phyloP scores from a whole-genome alignment of 2,329 filamentous ascomycete species.

The Ophiostoma quercus region DNA sequence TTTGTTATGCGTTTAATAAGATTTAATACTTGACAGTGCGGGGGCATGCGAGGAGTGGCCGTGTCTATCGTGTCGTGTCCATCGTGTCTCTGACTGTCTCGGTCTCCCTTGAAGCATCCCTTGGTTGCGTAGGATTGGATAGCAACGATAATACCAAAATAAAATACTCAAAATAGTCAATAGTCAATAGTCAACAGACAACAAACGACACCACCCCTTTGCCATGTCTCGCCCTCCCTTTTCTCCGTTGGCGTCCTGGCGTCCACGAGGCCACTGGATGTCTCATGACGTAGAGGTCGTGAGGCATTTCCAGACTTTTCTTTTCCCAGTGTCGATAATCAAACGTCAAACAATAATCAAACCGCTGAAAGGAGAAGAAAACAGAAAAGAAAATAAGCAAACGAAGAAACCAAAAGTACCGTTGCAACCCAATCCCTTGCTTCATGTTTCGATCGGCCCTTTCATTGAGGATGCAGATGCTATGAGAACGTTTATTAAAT shows the following conservation, averaged over 20 bases:
- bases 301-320: neutral
- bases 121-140: neutral
- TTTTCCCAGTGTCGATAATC: neutral
- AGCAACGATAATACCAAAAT: neutral
- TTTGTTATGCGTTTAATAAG: neutral
- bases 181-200: neutral
- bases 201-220: neutral
- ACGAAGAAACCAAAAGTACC: neutral
- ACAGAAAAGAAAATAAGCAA: neutral
- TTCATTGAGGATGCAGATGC: neutral
- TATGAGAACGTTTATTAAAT: neutral
- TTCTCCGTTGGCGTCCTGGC: neutral
- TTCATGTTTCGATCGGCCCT: neutral
- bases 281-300: slow-evolving; percentile 8
- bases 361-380: neutral
- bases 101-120: slow-evolving; percentile 4
- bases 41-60: neutral
- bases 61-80: slow-evolving; percentile 3
- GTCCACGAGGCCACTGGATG: slow-evolving; percentile 8
- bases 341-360: neutral
- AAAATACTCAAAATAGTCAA: neutral
- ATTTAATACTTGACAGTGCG: neutral
- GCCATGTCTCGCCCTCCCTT: slow-evolving; percentile 8
- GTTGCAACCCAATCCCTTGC: neutral
- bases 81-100: neutral